Percentiles rank a stretch among this genome's conserved stretches.
Evolutionary conservation across 805 yeast species (phyloP).

Genomic region (Cyberlindnera maclurae): DNA sequence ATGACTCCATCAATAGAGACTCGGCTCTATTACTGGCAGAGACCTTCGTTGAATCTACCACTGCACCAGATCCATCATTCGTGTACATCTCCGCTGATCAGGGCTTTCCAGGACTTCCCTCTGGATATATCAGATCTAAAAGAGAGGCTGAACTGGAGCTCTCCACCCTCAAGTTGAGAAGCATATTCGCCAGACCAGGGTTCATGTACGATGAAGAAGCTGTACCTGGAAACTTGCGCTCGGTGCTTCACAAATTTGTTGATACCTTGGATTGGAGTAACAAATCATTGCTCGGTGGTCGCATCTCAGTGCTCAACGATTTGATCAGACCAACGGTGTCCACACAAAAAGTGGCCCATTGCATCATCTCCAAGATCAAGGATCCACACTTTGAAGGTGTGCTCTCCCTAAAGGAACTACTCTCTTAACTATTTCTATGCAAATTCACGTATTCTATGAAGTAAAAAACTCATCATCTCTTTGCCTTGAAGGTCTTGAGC

Average conservation of each 20-base stretch:
- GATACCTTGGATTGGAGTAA: slow-evolving; percentile 39
- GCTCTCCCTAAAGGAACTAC: slow-evolving; percentile 46
- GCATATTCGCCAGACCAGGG: slow-evolving; percentile 73
- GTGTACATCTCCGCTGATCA: slow-evolving; percentile 79
- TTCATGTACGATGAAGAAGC: slow-evolving; percentile 61
- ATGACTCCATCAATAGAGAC: slow-evolving; percentile 59
- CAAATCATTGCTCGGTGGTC: slow-evolving; percentile 31
- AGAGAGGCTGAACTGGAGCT: slow-evolving; percentile 67
- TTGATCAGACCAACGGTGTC: slow-evolving; percentile 56
- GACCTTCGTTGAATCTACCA: slow-evolving; percentile 33
- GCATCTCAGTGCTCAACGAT: slow-evolving; percentile 34
- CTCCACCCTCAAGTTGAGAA: slow-evolving; percentile 41
- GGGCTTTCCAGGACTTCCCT: slow-evolving; percentile 60
- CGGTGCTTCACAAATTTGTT: slow-evolving; percentile 35
- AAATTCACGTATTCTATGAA: background rate
- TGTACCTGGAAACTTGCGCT: slow-evolving; percentile 29
- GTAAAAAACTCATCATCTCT: slow-evolving; percentile 1
- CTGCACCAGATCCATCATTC: slow-evolving; percentile 34
- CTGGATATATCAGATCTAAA: slow-evolving; percentile 68
- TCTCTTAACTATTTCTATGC: slow-evolving; percentile 5
- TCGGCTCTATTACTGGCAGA: slow-evolving; percentile 63
- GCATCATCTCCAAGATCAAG: slow-evolving; percentile 46
- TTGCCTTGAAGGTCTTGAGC: slow-evolving; percentile 46
- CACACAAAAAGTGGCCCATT: slow-evolving; percentile 61
- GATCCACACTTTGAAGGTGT: slow-evolving; percentile 49